Conservation (phyloP, 2,329 filamentous ascomycete genomes). For the Calonectria honghensis region DNA sequence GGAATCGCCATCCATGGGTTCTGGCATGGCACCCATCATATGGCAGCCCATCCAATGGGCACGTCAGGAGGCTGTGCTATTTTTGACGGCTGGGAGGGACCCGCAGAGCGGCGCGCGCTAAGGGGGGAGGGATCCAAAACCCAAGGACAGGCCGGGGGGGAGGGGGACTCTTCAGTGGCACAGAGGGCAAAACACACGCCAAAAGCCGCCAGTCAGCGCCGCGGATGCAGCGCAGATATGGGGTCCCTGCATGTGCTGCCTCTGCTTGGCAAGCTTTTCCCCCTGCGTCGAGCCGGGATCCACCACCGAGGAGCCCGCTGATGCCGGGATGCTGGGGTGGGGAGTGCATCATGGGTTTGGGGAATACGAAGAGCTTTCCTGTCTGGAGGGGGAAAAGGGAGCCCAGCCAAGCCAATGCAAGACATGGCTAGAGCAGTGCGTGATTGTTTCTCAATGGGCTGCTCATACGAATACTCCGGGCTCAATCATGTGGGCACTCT, state of each 20-base stretch:
- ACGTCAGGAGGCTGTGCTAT: slow-evolving; percentile 48
- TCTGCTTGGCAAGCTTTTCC: slow-evolving; percentile 18
- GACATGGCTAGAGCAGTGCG: slow-evolving; percentile 15
- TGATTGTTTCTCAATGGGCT: background rate
- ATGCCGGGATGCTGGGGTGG: slow-evolving; percentile 26
- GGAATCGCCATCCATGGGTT: background rate
- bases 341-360: slow-evolving; percentile 14
- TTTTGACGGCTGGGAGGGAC: slow-evolving; percentile 49
- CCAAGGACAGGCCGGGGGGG: background rate
- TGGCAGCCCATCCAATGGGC: slow-evolving; percentile 32
- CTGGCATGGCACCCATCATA: slow-evolving; percentile 37
- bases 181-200: background rate
- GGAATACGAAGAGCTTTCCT: slow-evolving; percentile 27
- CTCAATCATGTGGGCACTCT: background rate
- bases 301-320: slow-evolving; percentile 32
- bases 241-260: slow-evolving; percentile 20
- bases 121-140: slow-evolving; percentile 1
- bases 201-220: slow-evolving; percentile 21
- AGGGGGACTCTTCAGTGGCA: background rate
- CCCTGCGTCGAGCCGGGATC: slow-evolving; percentile 22
- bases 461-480: background rate
- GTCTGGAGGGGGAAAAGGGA: background rate
- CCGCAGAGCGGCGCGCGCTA: slow-evolving; percentile 25
- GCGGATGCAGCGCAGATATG: slow-evolving; percentile 9
- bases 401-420: slow-evolving; percentile 27